phyloP scores from a whole-genome alignment of 768 basidiomycete genomes.

The Artomyces pyxidatus region DNA sequence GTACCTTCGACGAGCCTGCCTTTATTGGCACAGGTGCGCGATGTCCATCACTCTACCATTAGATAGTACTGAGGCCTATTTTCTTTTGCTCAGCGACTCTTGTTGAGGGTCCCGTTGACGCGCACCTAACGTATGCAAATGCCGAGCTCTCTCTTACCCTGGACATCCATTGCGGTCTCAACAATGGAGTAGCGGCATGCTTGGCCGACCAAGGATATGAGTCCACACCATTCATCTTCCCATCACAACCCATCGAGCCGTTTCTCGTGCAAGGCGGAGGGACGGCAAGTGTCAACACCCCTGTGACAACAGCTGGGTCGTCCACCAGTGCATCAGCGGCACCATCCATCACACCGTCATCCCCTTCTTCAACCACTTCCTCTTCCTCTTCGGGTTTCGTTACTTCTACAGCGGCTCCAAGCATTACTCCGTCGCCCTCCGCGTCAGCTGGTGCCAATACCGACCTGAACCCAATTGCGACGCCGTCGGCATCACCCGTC shows the following conservation, averaged over 20 bases:
- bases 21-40: conserved; percentile 3
- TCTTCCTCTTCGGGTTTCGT: neutral
- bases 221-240: neutral
- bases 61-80: neutral
- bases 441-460: no score
- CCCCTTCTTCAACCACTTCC: neutral
- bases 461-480: neutral
- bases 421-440: neutral
- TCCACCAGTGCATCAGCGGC: neutral
- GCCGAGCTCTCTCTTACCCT: neutral
- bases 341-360: neutral
- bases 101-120: conserved; percentile 2
- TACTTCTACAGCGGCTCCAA: neutral
- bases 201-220: neutral
- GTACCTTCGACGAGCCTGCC: neutral
- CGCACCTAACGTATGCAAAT: conserved; percentile 4
- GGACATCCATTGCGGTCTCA: conserved; percentile 4
- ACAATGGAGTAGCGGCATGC: neutral
- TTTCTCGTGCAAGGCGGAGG: conserved; percentile 5
- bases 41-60: neutral
- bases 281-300: neutral
- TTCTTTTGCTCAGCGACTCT: neutral
- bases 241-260: neutral
- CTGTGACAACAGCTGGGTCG: neutral
- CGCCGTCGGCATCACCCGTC: neutral